These are phyloP conservation scores for Piromyces sp. DNA, from an alignment of 192 early-diverging fungal species.

Conservation along the genomic window DNA sequence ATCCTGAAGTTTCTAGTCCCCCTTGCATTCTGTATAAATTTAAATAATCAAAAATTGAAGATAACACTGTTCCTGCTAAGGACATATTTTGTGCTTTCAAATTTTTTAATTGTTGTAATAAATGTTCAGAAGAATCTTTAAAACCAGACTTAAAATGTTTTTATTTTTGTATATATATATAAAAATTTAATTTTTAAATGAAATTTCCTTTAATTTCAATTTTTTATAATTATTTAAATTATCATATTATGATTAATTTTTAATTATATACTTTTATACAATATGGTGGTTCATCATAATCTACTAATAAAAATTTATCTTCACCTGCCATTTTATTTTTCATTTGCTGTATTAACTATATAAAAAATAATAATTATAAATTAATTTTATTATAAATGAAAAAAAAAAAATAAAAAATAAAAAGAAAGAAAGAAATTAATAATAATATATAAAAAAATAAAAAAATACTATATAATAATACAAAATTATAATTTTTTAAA, in stretches of 20 bases:
- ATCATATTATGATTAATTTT: background rate
- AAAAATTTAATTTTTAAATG: too few relatives aligned
- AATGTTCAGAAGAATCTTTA: constrained; percentile 9
- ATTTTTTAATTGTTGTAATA: constrained; percentile 43
- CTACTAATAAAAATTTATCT: constrained; percentile 61
- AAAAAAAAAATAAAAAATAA: too few relatives aligned
- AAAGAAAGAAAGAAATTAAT: background rate
- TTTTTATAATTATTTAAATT: too few relatives aligned
- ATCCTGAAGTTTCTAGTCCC: constrained; percentile 47
- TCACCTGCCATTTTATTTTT: constrained; percentile 3
- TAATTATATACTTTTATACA: constrained; percentile 26
- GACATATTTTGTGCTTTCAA: constrained; percentile 48
- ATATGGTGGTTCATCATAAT: constrained; percentile 30
- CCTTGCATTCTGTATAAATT: constrained; percentile 38
- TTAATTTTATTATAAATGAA: too few relatives aligned
- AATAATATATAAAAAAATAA: background rate
- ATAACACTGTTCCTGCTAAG: constrained; percentile 42
- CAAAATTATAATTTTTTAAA: too few relatives aligned
- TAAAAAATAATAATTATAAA: constrained; percentile 17
- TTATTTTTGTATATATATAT: background rate
- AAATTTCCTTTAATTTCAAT: too few relatives aligned
- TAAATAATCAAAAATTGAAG: constrained; percentile 49
- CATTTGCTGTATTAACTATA: constrained; percentile 13
- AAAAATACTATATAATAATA: too few relatives aligned
- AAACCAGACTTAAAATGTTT: background rate